These are phyloP conservation scores for Populus tremula DNA, from an alignment of 345 rosid species.

Conservation along the genomic window DNA sequence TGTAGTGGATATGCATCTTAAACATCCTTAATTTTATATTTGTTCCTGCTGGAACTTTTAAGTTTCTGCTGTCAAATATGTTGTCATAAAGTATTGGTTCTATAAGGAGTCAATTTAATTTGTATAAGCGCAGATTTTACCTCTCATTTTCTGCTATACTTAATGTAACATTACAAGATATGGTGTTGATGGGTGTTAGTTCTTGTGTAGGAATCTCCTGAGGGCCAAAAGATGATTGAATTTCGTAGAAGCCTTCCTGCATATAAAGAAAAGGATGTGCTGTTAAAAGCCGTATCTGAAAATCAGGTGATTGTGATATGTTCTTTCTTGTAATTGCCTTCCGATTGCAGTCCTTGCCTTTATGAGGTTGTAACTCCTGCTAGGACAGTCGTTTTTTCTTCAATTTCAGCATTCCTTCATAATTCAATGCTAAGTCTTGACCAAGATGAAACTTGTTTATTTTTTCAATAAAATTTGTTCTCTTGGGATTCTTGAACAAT, in stretches of 20 bases:
- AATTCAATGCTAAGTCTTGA: neutral
- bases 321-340: slow-evolving; percentile 7
- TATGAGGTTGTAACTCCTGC: neutral
- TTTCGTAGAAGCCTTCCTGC: slow-evolving; percentile 90
- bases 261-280: slow-evolving; percentile 68
- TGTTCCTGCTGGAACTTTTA: neutral
- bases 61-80: neutral
- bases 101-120: neutral
- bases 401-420: neutral
- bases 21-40: neutral
- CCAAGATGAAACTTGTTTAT: neutral
- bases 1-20: neutral
- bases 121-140: neutral
- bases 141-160: neutral
- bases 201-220: slow-evolving; percentile 65
- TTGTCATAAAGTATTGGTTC: neutral
- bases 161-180: neutral
- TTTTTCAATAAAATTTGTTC: neutral
- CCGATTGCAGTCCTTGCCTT: neutral
- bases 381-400: neutral
- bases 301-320: slow-evolving; percentile 67
- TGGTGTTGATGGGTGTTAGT: neutral
- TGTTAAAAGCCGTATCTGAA: slow-evolving; percentile 61
- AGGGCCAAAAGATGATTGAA: slow-evolving; percentile 88
- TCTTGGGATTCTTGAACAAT: neutral